A percentile compares a stretch with the other conserved stretches of the same genome.
These are phyloP conservation scores for Aureobasidium vineae DNA, from an alignment of 2,329 filamentous ascomycete species.

Conservation along the genomic window DNA sequence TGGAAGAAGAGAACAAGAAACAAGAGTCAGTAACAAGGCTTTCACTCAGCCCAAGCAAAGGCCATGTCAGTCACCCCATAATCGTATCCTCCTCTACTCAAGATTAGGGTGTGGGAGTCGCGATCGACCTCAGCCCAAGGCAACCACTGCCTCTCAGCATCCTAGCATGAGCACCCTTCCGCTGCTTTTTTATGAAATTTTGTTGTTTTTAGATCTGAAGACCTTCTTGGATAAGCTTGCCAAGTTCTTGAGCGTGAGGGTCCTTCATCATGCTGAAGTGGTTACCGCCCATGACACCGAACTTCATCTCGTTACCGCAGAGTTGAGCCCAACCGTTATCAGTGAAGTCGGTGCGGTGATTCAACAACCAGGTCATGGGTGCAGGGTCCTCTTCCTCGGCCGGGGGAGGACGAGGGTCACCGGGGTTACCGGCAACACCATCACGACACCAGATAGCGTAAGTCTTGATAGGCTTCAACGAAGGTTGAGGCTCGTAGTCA, in stretches of 20 bases:
- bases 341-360: slow-evolving; percentile 70
- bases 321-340: slow-evolving; percentile 69
- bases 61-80: not conserved
- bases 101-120: slow-evolving; percentile 1
- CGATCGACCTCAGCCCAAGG: slow-evolving; percentile 35
- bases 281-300: slow-evolving; percentile 67
- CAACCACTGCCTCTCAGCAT: slow-evolving; percentile 28
- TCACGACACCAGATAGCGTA: slow-evolving; percentile 70
- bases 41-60: slow-evolving; percentile 28
- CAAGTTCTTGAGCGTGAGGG: slow-evolving; percentile 39
- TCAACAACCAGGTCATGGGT: slow-evolving; percentile 64
- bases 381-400: slow-evolving; percentile 55
- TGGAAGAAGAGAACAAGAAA: slow-evolving; percentile 11
- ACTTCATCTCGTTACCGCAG: slow-evolving; percentile 62
- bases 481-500: slow-evolving; percentile 65
- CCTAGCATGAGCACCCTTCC: slow-evolving; percentile 28
- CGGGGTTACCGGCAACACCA: slow-evolving; percentile 66
- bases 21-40: not conserved
- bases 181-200: slow-evolving; percentile 5
- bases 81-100: slow-evolving; percentile 14
- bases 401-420: slow-evolving; percentile 65
- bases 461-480: slow-evolving; percentile 61
- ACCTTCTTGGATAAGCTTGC: slow-evolving; percentile 47
- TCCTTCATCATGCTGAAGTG: slow-evolving; percentile 78
- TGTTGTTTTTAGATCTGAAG: slow-evolving; percentile 30